These are phyloP conservation scores for Xylaria intraflava DNA, from an alignment of 495 filamentous ascomycete species.

Conservation along the genomic window DNA sequence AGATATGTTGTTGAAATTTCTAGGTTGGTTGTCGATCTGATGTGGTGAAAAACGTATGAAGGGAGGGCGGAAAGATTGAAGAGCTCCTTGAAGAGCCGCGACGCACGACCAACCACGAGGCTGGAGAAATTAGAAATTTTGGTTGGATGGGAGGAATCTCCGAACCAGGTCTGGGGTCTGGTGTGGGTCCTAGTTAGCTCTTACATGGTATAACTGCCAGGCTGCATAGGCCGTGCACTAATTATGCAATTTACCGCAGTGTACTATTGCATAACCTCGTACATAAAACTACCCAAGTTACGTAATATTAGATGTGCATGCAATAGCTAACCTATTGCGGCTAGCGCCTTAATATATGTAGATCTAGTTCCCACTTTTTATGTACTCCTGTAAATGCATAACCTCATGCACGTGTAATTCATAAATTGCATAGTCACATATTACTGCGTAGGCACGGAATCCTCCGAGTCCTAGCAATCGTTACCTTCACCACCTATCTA, in stretches of 20 bases:
- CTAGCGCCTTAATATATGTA: too few relatives aligned
- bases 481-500: too few relatives aligned
- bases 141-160: constrained; percentile 17
- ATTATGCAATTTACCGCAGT: too few relatives aligned
- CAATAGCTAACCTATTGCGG: too few relatives aligned
- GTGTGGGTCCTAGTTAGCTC: not conserved
- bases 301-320: too few relatives aligned
- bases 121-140: constrained; percentile 31
- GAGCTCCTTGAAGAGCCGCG: constrained; percentile 23
- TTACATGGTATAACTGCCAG: too few relatives aligned
- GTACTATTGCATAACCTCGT: too few relatives aligned
- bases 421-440: not conserved
- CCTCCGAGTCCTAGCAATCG: too few relatives aligned
- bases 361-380: too few relatives aligned
- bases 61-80: constrained; percentile 2
- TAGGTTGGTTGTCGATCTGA: not conserved
- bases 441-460: too few relatives aligned
- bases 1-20: not conserved
- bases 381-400: not conserved
- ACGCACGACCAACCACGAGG: constrained; percentile 22
- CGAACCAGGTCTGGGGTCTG: constrained; percentile 11
- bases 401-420: not conserved
- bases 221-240: too few relatives aligned
- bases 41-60: not conserved
- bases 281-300: too few relatives aligned